Evolutionary conservation across 2,329 filamentous ascomycete species (phyloP).

Genomic region (Lasiodiplodia sp.): DNA sequence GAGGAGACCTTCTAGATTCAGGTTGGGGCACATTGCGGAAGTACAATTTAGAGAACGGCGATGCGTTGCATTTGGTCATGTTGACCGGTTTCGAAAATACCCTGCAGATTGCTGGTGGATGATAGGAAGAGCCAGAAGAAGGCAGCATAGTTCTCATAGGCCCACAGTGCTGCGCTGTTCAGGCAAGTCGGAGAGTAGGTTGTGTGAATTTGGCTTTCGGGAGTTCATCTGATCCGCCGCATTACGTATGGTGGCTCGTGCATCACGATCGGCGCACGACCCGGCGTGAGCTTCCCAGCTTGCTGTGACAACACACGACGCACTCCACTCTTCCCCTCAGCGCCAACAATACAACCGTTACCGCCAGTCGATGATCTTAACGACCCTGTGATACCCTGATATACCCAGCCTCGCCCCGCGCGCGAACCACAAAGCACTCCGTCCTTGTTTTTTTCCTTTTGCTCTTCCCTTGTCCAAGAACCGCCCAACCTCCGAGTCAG

Average conservation of each 20-base stretch:
- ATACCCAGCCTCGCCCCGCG: neutral
- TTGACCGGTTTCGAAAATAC: conserved; percentile 30
- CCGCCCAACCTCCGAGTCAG: neutral
- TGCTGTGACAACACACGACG: conserved; percentile 26
- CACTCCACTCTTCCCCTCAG: conserved; percentile 22
- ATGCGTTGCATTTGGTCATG: conserved; percentile 30
- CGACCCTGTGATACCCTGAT: conserved; percentile 9
- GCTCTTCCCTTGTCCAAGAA: neutral
- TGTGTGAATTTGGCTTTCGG: conserved; percentile 10
- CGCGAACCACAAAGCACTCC: neutral
- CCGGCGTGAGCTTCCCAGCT: conserved; percentile 17
- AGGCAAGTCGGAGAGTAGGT: conserved; percentile 1
- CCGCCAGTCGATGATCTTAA: conserved; percentile 16
- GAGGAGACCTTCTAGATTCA: conserved; percentile 54
- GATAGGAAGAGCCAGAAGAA: conserved; percentile 8
- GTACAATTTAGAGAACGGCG: conserved; percentile 17
- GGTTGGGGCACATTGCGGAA: neutral
- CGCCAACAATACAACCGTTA: conserved; percentile 19
- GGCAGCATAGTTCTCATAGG: conserved; percentile 22
- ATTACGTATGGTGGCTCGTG: conserved; percentile 25
- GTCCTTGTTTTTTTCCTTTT: neutral
- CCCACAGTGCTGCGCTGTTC: conserved; percentile 17
- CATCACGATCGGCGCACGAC: conserved; percentile 8
- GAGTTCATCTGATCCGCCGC: conserved; percentile 20
- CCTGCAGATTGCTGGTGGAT: conserved; percentile 28